A percentile compares a stretch with the other conserved stretches of the same genome.
Evolutionary conservation across 495 filamentous ascomycete species (phyloP).

Genomic region (Neurospora sublineolata): DNA sequence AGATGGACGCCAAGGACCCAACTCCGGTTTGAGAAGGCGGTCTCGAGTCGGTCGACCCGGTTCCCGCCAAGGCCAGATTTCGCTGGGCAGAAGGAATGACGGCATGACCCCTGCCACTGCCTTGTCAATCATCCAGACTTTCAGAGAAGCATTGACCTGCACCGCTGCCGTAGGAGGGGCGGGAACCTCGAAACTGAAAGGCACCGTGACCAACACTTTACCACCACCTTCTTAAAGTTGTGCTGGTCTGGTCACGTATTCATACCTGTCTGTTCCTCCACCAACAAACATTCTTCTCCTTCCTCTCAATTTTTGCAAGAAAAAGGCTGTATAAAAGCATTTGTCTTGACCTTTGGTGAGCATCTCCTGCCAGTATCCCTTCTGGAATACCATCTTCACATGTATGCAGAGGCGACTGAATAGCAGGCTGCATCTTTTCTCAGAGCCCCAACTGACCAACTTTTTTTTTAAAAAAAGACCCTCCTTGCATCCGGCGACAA

Average conservation of each 20-base stretch:
- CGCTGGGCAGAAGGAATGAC: constrained; percentile 10
- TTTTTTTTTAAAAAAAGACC: neutral
- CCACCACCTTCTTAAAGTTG: neutral
- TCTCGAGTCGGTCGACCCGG: constrained; percentile 1
- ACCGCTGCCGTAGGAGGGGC: neutral
- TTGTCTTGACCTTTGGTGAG: neutral
- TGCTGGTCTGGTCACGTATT: neutral
- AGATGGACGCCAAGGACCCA: neutral
- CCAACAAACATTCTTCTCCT: neutral
- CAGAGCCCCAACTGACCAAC: neutral
- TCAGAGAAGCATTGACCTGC: neutral
- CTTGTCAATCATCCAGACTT: neutral
- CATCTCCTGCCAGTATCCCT: neutral
- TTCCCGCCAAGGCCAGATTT: constrained; percentile 1
- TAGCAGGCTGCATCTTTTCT: neutral
- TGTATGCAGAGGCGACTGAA: neutral
- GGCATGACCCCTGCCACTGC: constrained; percentile 13
- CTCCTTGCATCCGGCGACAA: neutral
- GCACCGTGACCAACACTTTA: neutral
- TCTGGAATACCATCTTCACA: neutral
- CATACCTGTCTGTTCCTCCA: neutral
- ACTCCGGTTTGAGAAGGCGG: neutral
- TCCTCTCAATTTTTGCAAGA: neutral
- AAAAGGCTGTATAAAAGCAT: neutral
- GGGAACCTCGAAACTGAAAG: neutral